Percentiles rank a stretch among this genome's conserved stretches.
These are phyloP conservation scores for Salix koriyanagi DNA, from an alignment of 345 rosid species.

Conservation along the genomic window DNA sequence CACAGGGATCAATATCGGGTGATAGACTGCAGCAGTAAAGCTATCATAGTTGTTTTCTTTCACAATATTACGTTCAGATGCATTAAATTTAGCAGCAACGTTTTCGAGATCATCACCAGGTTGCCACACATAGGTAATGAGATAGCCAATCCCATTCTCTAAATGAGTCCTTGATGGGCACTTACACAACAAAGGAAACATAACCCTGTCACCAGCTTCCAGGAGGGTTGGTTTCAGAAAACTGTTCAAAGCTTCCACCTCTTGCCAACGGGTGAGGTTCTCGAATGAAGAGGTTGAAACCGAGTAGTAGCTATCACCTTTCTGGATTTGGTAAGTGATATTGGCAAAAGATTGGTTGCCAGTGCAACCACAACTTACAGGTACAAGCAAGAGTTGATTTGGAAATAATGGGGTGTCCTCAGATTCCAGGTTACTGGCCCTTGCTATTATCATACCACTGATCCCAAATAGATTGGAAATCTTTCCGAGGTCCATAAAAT, in stretches of 20 bases:
- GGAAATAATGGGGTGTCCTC: conserved; percentile 38
- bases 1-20: conserved; percentile 52
- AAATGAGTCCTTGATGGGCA: conserved; percentile 41
- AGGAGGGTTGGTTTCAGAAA: conserved; percentile 27
- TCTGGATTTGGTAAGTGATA: conserved; percentile 45
- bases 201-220: conserved; percentile 38
- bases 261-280: conserved; percentile 50
- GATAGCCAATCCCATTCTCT: conserved; percentile 31
- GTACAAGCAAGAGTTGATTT: conserved; percentile 53
- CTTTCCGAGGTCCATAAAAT: conserved; percentile 39
- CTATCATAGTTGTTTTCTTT: conserved; percentile 38
- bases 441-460: conserved; percentile 30
- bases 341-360: conserved; percentile 46
- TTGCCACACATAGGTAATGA: conserved; percentile 56
- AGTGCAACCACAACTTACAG: conserved; percentile 46
- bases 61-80: conserved; percentile 29
- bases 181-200: conserved; percentile 54
- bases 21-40: conserved; percentile 28
- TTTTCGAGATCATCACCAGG: conserved; percentile 33
- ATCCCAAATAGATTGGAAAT: conserved; percentile 46
- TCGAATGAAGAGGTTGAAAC: conserved; percentile 40
- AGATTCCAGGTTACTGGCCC: conserved; percentile 46
- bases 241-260: conserved; percentile 38
- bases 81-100: conserved; percentile 44
- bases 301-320: conserved; percentile 44